Base-by-base conservation (phyloP, 768 basidiomycete species). In the Hericium alpestre region DNA sequence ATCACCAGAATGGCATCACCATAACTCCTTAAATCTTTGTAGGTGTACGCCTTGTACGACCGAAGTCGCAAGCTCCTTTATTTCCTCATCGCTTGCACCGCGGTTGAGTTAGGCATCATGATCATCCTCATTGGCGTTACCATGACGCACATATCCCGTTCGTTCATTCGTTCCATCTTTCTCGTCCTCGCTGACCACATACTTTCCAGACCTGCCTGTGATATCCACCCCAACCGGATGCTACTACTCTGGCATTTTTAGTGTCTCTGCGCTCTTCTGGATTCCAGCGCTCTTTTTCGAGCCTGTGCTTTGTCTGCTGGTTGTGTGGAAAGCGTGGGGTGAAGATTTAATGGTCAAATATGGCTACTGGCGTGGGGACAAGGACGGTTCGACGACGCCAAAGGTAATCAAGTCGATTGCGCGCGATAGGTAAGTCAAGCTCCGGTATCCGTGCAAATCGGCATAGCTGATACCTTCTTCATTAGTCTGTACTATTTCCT, bases 241-340 rank as follows among this genome's bases (percentile, higher is more conserved):
- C 54, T 27, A 54, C 11, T 54, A 47, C 25, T 20, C 18, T 8
- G 54, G 54, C 15, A 47, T 54, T 15, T 23, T 47, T 10, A 54
- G 40, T 11, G 23, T 43, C 22, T 54, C 39, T n/a, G 43, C 43
- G 1, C 16, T 54, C 4, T 43, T 54, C 54, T 54, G 54, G 54
- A 20, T 46, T n/a, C 54, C 54, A 18, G 39, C 54, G 11, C 54
- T 54, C 22, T 13, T 54, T 9, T 47, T 54, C 18, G 54, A 54
- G 25, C 54, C 54, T 10, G 43, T 54, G 13, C 41, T 54, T 4
- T 54, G 54, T 25, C 13, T 32, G 22, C 41, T 54, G 11, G 54
- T 54, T 8, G 41, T 54, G 10, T 54, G 54, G 54, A 54, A 54
- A 43, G 54, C 54, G 4, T 54, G 54, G 54, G 54, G 54, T 4